Base-by-base conservation (phyloP, 2,329 filamentous ascomycete species). In the Aureobasidium subglaciale region DNA sequence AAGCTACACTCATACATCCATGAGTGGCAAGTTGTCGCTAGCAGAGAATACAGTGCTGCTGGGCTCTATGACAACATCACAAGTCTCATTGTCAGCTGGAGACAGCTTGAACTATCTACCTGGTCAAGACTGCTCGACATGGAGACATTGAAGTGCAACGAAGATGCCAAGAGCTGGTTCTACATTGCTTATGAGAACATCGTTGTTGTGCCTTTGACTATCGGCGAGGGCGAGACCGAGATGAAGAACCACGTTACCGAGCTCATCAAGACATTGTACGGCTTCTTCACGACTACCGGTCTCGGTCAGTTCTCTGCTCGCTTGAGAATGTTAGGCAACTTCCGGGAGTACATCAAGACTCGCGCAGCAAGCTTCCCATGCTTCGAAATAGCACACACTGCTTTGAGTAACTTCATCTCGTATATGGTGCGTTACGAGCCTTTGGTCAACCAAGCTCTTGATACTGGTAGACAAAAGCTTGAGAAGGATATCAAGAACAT, bases 1-100 rank as follows among this genome's bases (percentile, higher is more conserved):
- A 90, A 92, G 60, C 77, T 99, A 4, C 88, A 97, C 70, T 79
- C 78, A 0, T 85, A 86, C 61, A 82, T 99, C 46, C 86, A 96
- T 60, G 90, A 97, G 70, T 99, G 93, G 93, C 90, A 99, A 68
- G 85, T 87, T 38, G 91, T 96, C 71, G 91, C 92, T 3, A 95
- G 89, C 73, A 83, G 83, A 59, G 82, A 87, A 34, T 88, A 88
- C 68, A 86, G 82, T 9, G 87, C 86, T 1, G 77, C 80, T 1
- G 69, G 78, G 9, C 74, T 91, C 2, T 90, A 95, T 62, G 86
- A 95, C 59, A 80, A 83, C 41, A 73, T 97, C 11, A 96, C 91
- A 0, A 81, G 83, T 48, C 81, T 89, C 24, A 86, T 96, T 50
- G 86, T 97, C 55, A 82, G 81, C 66, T 99, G 95, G 95, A 82